Base-by-base conservation (phyloP, 2,329 filamentous ascomycete species). In the Neospermospora avenae region DNA sequence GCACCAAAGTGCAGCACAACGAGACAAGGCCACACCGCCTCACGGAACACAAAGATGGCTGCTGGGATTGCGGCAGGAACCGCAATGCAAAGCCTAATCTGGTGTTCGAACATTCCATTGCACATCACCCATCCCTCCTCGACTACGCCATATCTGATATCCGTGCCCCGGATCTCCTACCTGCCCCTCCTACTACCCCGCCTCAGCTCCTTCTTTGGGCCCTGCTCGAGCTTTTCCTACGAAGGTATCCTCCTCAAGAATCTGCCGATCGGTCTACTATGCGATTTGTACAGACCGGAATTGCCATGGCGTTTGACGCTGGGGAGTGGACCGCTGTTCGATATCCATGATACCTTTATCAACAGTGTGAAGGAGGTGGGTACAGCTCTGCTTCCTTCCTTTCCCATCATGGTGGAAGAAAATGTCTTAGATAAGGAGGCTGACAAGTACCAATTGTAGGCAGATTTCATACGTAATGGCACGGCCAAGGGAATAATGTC, bases 401-500 rank as follows among this genome's bases (percentile, higher is more conserved):
- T 1, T 16, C 3, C 5, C 16, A 22, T 8, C 13, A 2, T 13
- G 53, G 22, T 46, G 31, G 13, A n/a, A 22, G 18, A 16, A 5
- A 10, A 31, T 31, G 28, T 31, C 28, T 31, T 6, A 31, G 28
- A 31, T 31, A 22, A 28, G 18, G 25, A 8, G 14, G 18, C 39
- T 54, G 25, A 58, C 53, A 22, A 31, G 34, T 13, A 3, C 5
- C 20, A 52, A 44, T 8, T 20, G 18, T 39, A 72, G 71, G 72
- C 72, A 44, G 87, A 90, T 70, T 89, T 87, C 65, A 75, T 90
- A 35, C 79, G 88, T 20, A 88, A 88, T 62, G 87, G 87, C 3
- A 88, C 83, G 0, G 87, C 86, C 1, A 88, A 88, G 67, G 84
- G 83, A 1, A 86, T 89, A 63, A 90, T 90, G 87, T 84, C 80